phyloP scores from a whole-genome alignment of 73 alveolate genomes.

The Paramecium pentaurelia region DNA sequence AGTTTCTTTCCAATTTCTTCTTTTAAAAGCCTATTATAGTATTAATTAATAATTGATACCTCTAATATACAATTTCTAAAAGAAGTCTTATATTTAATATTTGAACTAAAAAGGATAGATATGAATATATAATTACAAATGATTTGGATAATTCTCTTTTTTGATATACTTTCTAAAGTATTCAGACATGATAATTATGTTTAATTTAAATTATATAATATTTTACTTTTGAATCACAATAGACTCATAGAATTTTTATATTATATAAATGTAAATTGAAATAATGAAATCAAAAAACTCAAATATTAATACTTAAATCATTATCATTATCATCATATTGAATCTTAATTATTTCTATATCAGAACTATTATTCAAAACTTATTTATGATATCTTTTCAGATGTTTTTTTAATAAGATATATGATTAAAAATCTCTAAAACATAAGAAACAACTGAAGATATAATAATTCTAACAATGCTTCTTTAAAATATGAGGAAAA shows the following conservation, averaged over 20 bases:
- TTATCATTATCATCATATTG: not conserved
- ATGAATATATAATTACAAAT: conserved; percentile 53
- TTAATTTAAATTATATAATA: too few species aligned
- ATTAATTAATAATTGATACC: not conserved
- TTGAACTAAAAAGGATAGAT: conserved; percentile 59
- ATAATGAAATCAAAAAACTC: not conserved
- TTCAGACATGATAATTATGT: conserved; percentile 71
- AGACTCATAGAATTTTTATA: not conserved
- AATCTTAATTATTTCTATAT: not conserved
- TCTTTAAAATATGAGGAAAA: not conserved
- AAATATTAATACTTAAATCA: not conserved
- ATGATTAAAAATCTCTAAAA: not conserved
- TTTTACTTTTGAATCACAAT: too few species aligned
- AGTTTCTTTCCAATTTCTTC: conserved; percentile 93
- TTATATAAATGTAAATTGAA: not conserved
- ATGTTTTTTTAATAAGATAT: not conserved
- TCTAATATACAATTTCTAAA: conserved; percentile 95
- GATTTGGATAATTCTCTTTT: conserved; percentile 89
- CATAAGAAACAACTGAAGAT: not conserved
- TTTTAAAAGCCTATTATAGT: conserved; percentile 72
- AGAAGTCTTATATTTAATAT: conserved; percentile 91
- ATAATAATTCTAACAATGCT: not conserved
- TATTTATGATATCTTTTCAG: not conserved
- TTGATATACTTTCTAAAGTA: conserved; percentile 88
- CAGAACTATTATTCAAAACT: not conserved